Percentiles rank a stretch among this genome's conserved stretches.
These are phyloP conservation scores for Xylariaceae sp. DNA, from an alignment of 2,329 filamentous ascomycete species.

Conservation along the genomic window DNA sequence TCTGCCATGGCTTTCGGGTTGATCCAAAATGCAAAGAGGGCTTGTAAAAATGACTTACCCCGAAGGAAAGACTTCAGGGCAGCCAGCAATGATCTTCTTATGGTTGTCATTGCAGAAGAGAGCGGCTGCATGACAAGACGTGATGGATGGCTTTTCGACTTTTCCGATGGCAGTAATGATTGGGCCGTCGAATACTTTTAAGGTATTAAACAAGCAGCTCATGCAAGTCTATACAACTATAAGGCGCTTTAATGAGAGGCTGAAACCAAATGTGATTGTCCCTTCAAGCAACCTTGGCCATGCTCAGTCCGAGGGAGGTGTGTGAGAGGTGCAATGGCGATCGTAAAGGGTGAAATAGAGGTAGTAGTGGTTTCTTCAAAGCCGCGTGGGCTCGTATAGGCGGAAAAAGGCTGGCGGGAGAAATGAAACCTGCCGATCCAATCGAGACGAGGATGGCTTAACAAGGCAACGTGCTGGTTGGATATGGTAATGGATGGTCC, in stretches of 20 bases:
- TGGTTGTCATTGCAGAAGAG: conserved; percentile 53
- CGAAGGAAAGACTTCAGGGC: conserved; percentile 55
- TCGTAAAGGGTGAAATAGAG: conserved; percentile 7
- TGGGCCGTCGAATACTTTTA: conserved; percentile 14
- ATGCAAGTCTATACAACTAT: too few species aligned
- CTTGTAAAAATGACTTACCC: conserved; percentile 56
- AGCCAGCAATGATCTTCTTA: conserved; percentile 51
- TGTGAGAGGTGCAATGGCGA: conserved; percentile 9
- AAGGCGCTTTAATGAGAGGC: conserved; percentile 8
- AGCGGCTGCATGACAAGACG: conserved; percentile 43
- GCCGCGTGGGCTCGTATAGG: conserved; percentile 27
- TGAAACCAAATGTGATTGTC: conserved; percentile 16
- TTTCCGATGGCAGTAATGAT: conserved; percentile 10
- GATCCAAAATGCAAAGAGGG: conserved; percentile 52
- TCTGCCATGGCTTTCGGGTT: conserved; percentile 30
- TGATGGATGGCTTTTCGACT: conserved; percentile 8
- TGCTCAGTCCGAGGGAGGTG: conserved; percentile 18
- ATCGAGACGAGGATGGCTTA: conserved; percentile 13
- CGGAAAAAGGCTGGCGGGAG: conserved; percentile 27
- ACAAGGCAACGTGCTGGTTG: conserved; percentile 16
- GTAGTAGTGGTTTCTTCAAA: conserved; percentile 12
- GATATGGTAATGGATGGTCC: conserved; percentile 25
- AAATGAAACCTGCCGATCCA: conserved; percentile 30
- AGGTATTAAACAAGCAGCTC: conserved; percentile 13
- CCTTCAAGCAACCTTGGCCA: conserved; percentile 24